Evolutionary conservation across 2,329 filamentous ascomycete genomes (phyloP), one percentile per base, ranked within the genome.

Genomic region (Monosporascus sp.): DNA sequence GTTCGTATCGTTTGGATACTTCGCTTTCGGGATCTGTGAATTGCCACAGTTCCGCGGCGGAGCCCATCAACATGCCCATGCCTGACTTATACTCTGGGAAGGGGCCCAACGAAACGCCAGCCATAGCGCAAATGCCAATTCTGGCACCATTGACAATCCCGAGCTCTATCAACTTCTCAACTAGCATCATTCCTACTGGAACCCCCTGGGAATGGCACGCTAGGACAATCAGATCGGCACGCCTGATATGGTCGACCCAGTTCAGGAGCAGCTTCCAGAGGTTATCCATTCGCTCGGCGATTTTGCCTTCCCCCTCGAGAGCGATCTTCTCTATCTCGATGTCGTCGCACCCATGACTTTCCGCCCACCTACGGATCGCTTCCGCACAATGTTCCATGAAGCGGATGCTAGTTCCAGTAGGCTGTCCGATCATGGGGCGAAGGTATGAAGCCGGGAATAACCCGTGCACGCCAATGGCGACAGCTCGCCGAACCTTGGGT

Each of bases 181-280:
- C 79, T 3, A 99, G 78, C 85, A 97, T 97, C 55, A 96, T 81
- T 6, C 89, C 87, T 1, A 99, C 94, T 0, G 94, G 94, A 0
- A 97, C 94, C 22, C 94, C 94, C 69, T 99, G 94, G 3, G 90
- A 96, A 69, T 99, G 94, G 55, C 91, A 96, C 3, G 90, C 90
- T n/a, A 99, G 75, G 39, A 99, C 71, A 43, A 99, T 86, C 56
- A 97, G 86, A 70, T 99, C 94, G 0, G 94, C 92, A 50, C 81
- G 82, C 49, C 89, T 85, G 35, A 99, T 88, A 58, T 93, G 87
- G 38, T 96, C 90, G 58, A 97, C 89, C 90, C 91, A 96, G 68
- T 97, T 97, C 27, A 97, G 78, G 52, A 99, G 77, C 9, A 97
- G 78, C 70, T 93, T 96, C 94, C 94, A 99, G 6, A 99, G 74